phyloP scores from a whole-genome alignment of 116 monocot genomes.

The Trichopus zeylanicus region DNA sequence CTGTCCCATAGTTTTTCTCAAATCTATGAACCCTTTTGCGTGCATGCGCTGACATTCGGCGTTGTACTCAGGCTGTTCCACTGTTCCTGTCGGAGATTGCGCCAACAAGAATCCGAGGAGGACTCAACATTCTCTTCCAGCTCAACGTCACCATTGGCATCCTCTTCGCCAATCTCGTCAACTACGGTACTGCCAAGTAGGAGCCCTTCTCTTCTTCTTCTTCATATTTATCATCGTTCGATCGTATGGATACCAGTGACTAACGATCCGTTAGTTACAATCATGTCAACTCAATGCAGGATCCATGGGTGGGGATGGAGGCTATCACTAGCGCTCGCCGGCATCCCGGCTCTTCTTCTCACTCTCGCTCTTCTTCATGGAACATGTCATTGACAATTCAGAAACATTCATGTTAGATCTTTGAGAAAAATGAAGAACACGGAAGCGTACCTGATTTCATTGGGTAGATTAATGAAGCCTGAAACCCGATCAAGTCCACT shows the following conservation, averaged over 20 bases:
- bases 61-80: conserved; percentile 49
- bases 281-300: neutral
- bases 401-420: too few relatives aligned
- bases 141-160: conserved; percentile 82
- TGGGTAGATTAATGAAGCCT: too few relatives aligned
- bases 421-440: too few relatives aligned
- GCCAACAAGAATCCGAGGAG: conserved; percentile 54
- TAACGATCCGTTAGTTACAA: neutral
- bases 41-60: neutral
- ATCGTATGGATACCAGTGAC: too few relatives aligned
- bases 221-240: too few relatives aligned
- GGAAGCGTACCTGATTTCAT: too few relatives aligned
- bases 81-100: conserved; percentile 81
- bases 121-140: conserved; percentile 82
- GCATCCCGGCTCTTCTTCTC: conserved; percentile 40
- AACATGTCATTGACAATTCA: too few relatives aligned
- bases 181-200: conserved; percentile 46
- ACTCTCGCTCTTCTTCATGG: conserved; percentile 31
- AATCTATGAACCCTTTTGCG: conserved; percentile 3
- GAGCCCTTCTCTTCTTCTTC: neutral
- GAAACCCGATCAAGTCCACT: too few relatives aligned
- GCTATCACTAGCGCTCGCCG: conserved; percentile 35
- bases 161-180: conserved; percentile 70
- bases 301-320: conserved; percentile 37
- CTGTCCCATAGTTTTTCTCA: too few relatives aligned